A percentile compares a stretch with the other conserved stretches of the same genome.
These are phyloP conservation scores for Clarkia xantiana DNA, from an alignment of 345 rosid genomes.

Conservation along the genomic window DNA sequence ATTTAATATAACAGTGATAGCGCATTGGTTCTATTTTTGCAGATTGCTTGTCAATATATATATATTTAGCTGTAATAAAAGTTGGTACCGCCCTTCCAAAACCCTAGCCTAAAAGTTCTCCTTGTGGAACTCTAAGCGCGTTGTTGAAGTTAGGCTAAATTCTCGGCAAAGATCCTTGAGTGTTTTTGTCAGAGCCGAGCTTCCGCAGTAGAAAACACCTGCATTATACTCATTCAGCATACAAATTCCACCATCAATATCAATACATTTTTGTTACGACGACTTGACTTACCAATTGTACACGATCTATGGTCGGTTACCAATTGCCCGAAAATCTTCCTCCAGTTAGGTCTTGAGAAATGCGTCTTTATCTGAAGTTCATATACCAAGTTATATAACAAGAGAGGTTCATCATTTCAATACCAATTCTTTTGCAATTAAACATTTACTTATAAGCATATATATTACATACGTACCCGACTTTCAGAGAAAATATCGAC, in stretches of 20 bases:
- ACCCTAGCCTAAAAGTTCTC: slow-evolving; percentile 43
- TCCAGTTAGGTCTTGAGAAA: slow-evolving; percentile 93
- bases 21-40: too few relatives aligned
- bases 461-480: not conserved
- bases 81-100: too few relatives aligned
- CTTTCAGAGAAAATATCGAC: too few relatives aligned
- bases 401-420: too few relatives aligned
- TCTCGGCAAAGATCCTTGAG: slow-evolving; percentile 54
- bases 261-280: too few relatives aligned
- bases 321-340: slow-evolving; percentile 59
- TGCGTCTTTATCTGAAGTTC: slow-evolving; percentile 69
- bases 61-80: too few relatives aligned
- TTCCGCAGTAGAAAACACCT: slow-evolving; percentile 95
- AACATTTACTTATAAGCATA: too few relatives aligned
- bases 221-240: slow-evolving; percentile 9
- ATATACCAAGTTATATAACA: not conserved
- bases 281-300: slow-evolving; percentile 53
- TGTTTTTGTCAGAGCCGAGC: slow-evolving; percentile 45
- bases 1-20: too few relatives aligned
- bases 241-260: too few relatives aligned
- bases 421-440: too few relatives aligned
- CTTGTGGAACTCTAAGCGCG: slow-evolving; percentile 75
- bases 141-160: slow-evolving; percentile 50
- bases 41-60: too few relatives aligned
- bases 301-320: slow-evolving; percentile 41